Evolutionary conservation across 2,329 filamentous ascomycete species (phyloP).

Genomic region (Colletotrichum navitas): DNA sequence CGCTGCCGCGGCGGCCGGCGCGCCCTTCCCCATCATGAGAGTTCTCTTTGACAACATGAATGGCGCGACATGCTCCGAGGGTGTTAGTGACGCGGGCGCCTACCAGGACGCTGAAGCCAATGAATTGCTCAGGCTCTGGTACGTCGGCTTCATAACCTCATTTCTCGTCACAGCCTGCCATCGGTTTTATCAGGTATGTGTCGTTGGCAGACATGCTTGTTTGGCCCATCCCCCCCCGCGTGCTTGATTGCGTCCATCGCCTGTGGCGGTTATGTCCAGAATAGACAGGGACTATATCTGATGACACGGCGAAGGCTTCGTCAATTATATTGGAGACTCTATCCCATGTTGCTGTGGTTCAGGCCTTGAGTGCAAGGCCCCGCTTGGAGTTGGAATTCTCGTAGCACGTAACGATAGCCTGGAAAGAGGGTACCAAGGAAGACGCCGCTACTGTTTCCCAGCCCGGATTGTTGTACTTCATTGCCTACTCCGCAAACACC

Average conservation of each 20-base stretch:
- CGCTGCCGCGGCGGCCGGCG: slow-evolving; percentile 62
- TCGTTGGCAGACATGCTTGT: slow-evolving; percentile 69
- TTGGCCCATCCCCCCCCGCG: slow-evolving; percentile 66
- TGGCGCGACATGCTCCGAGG: slow-evolving; percentile 57
- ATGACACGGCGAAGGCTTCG: slow-evolving; percentile 62
- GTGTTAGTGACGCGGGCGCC: slow-evolving; percentile 2
- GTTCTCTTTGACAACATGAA: slow-evolving; percentile 69
- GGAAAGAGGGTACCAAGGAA: slow-evolving; percentile 69
- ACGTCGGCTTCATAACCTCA: slow-evolving; percentile 56
- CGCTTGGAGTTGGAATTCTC: slow-evolving; percentile 68
- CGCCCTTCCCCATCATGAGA: slow-evolving; percentile 67
- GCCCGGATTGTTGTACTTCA: slow-evolving; percentile 73
- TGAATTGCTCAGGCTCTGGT: slow-evolving; percentile 69
- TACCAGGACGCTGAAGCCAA: slow-evolving; percentile 55
- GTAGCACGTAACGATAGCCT: slow-evolving; percentile 62
- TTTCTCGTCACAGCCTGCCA: slow-evolving; percentile 72
- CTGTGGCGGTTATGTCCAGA: slow-evolving; percentile 63
- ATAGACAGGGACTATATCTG: slow-evolving; percentile 58
- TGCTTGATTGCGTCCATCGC: slow-evolving; percentile 67
- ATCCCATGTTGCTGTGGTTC: slow-evolving; percentile 65
- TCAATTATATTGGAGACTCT: slow-evolving; percentile 69
- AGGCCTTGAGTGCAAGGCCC: slow-evolving; percentile 66
- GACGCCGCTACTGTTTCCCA: slow-evolving; percentile 68
- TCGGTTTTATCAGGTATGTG: slow-evolving; percentile 71
- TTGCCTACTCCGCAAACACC: slow-evolving; percentile 75